Evolutionary conservation across 129 eudicot species (phyloP).

Genomic region (Gnaphalium uliginosum): DNA sequence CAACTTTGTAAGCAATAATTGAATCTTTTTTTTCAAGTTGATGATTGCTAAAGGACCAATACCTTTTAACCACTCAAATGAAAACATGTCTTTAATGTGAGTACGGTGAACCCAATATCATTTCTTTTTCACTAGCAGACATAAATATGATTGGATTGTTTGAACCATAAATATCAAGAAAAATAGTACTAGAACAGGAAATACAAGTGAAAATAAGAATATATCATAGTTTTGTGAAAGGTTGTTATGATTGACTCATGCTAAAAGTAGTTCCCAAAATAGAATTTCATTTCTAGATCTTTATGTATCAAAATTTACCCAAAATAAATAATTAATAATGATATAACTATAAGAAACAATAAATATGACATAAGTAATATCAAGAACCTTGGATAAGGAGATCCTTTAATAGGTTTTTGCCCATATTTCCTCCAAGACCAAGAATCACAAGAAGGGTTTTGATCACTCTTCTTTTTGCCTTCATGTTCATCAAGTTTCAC

Average conservation of each 20-base stretch:
- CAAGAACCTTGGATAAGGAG: slow-evolving; percentile 81
- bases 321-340: neutral
- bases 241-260: slow-evolving; percentile 27
- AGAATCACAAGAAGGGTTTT: slow-evolving; percentile 74
- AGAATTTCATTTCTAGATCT: slow-evolving; percentile 14
- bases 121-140: slow-evolving; percentile 28
- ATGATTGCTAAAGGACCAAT: slow-evolving; percentile 35
- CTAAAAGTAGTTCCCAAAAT: slow-evolving; percentile 33
- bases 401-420: slow-evolving; percentile 85
- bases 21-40: slow-evolving; percentile 21
- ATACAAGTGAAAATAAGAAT: slow-evolving; percentile 11
- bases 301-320: slow-evolving; percentile 3
- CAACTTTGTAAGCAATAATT: slow-evolving; percentile 24
- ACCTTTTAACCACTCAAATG: slow-evolving; percentile 25
- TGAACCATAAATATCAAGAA: slow-evolving; percentile 2
- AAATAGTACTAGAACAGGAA: slow-evolving; percentile 18
- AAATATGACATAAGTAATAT: slow-evolving; percentile 7
- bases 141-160: slow-evolving; percentile 28
- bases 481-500: slow-evolving; percentile 60
- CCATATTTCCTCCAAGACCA: slow-evolving; percentile 99
- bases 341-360: slow-evolving; percentile 13
- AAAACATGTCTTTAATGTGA: slow-evolving; percentile 21
- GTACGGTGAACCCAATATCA: slow-evolving; percentile 20
- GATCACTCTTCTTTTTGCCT: slow-evolving; percentile 49
- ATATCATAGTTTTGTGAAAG: slow-evolving; percentile 27